Percentiles rank a stretch among this genome's conserved stretches.
Evolutionary conservation across 495 filamentous ascomycete species (phyloP).

Genomic region (Xylaria flabelliformis): DNA sequence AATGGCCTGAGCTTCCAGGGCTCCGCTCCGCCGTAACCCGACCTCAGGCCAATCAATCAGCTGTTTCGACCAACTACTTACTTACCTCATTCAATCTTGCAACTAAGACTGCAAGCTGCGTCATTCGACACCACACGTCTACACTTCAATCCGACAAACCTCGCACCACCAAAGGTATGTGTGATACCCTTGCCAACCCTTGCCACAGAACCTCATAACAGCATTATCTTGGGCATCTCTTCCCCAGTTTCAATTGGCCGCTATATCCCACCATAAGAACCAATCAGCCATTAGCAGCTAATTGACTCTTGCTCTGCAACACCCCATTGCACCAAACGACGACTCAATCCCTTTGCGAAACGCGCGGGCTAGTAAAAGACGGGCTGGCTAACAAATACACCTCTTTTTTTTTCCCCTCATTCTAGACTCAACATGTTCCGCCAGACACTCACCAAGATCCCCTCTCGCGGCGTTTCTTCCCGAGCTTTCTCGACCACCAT

Average conservation of each 20-base stretch:
- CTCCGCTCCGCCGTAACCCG: constrained; percentile 26
- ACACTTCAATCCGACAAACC: constrained; percentile 21
- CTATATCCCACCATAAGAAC: not conserved
- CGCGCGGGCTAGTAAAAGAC: not conserved
- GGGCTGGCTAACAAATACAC: not conserved
- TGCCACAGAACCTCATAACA: not conserved
- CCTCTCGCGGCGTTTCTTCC: constrained; percentile 52
- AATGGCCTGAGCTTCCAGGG: constrained; percentile 24
- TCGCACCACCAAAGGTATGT: constrained; percentile 18
- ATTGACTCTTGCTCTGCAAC: not conserved
- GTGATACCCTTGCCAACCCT: not conserved
- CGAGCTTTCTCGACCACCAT: constrained; percentile 67
- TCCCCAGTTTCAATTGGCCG: not conserved
- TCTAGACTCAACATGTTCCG: constrained; percentile 65
- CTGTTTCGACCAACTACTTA: constrained; percentile 1
- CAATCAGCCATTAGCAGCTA: not conserved
- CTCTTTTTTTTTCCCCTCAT: not conserved
- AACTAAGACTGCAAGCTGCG: constrained; percentile 8
- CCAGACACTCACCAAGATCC: constrained; percentile 65
- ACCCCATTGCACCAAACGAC: not conserved
- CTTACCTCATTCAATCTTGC: not conserved
- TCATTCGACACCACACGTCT: constrained; percentile 27
- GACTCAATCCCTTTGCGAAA: not conserved
- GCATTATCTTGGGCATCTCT: not conserved
- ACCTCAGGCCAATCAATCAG: constrained; percentile 20